These are phyloP conservation scores for Cutaneotrichosporon cutaneum DNA, from an alignment of 1,284 basidiomycete genomes.

Conservation along the genomic window DNA sequence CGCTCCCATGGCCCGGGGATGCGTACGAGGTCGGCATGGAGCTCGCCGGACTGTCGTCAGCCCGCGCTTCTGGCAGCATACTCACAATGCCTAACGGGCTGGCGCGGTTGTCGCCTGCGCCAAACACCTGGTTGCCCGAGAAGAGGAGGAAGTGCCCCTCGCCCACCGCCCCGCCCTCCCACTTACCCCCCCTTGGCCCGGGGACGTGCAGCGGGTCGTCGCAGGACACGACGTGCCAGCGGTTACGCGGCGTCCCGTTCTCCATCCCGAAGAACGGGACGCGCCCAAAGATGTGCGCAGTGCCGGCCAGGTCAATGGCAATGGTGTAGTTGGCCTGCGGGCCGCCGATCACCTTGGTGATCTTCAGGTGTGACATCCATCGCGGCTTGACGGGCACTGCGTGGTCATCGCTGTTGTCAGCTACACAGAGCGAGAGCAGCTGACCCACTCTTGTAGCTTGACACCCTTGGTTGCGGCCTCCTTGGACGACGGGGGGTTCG, in stretches of 20 bases:
- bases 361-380: constrained; percentile 75
- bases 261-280: constrained; percentile 66
- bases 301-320: constrained; percentile 66
- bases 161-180: constrained; percentile 79
- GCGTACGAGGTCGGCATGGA: constrained; percentile 31
- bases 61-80: background rate
- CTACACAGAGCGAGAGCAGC: background rate
- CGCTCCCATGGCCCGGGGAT: constrained; percentile 45
- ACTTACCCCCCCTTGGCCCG: constrained; percentile 63
- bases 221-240: constrained; percentile 59
- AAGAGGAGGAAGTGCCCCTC: constrained; percentile 79
- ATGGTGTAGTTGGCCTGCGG: constrained; percentile 65
- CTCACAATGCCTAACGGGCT: constrained; percentile 62
- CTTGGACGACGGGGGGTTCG: background rate
- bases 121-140: constrained; percentile 77
- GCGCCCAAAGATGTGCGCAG: constrained; percentile 82
- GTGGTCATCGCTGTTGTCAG: constrained; percentile 60
- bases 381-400: constrained; percentile 82
- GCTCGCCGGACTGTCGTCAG: constrained; percentile 25
- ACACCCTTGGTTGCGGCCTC: constrained; percentile 10
- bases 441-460: constrained; percentile 14
- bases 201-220: constrained; percentile 66
- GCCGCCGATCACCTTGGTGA: constrained; percentile 67
- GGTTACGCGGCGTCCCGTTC: constrained; percentile 43
- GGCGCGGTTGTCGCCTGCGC: constrained; percentile 74